phyloP scores from a whole-genome alignment of 768 basidiomycete species.

The Leccinum ochraceum region DNA sequence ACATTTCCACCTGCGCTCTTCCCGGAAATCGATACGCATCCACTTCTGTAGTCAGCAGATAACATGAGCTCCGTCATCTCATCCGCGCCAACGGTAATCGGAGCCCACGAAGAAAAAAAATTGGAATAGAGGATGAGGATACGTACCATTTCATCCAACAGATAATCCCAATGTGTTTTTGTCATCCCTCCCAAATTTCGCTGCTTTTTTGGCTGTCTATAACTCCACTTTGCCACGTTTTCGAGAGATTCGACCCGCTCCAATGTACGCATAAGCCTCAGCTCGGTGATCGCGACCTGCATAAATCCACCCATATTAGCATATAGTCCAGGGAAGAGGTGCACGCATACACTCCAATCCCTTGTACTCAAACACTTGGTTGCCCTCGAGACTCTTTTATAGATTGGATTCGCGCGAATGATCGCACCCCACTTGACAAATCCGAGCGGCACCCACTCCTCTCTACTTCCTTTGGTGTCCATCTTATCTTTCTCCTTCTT shows the following conservation, averaged over 20 bases:
- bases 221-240: slow-evolving; percentile 80
- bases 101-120: neutral
- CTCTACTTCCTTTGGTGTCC: slow-evolving; percentile 52
- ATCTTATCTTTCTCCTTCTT: slow-evolving; percentile 55
- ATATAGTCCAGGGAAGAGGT: neutral
- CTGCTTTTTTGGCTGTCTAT: slow-evolving; percentile 95
- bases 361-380: slow-evolving; percentile 76
- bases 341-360: slow-evolving; percentile 75
- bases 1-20: slow-evolving; percentile 92
- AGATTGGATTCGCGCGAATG: slow-evolving; percentile 76
- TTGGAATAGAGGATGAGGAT: slow-evolving; percentile 1
- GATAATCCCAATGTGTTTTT: slow-evolving; percentile 94
- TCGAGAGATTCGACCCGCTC: slow-evolving; percentile 87
- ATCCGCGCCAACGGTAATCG: neutral
- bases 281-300: slow-evolving; percentile 77
- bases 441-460: slow-evolving; percentile 68
- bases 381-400: slow-evolving; percentile 66
- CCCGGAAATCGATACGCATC: slow-evolving; percentile 94
- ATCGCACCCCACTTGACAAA: slow-evolving; percentile 71
- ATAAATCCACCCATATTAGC: slow-evolving; percentile 6
- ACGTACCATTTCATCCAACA: slow-evolving; percentile 94
- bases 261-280: slow-evolving; percentile 75
- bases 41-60: slow-evolving; percentile 65
- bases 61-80: slow-evolving; percentile 11
- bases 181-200: slow-evolving; percentile 69